Evolutionary conservation across 345 rosid genomes (phyloP), one percentile per base, ranked within the genome.

Genomic region (Linum tenue): DNA sequence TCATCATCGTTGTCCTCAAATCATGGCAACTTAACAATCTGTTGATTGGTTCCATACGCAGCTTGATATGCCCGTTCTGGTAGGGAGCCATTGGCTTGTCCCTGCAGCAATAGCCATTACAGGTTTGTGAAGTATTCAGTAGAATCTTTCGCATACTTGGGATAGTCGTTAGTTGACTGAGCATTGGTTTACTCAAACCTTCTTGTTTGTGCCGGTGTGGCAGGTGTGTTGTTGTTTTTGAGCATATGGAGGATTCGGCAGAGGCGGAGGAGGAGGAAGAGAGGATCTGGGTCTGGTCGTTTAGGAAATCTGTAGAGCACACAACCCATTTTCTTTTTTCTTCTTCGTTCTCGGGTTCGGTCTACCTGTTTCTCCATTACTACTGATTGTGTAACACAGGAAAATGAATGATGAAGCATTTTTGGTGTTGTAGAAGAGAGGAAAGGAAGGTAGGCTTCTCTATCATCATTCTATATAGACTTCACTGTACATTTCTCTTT

Each of bases 161-260:
- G 31, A 22, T 22, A 22, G 31, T 22, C 31, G 1, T 22, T 22
- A 22, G 31, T 22, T 22, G 31, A 22, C 31, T 22, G 31, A 22
- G 31, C 31, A 22, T 22, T 22, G 31, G 31, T 51, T 12, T 51
- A 55, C 4, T 55, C 15, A 37, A 3, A 55, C 55, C 8, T 71
- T 55, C 35, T 4, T 12, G 5, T 16, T 22, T 6, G 56, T 40
- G 22, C 76, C 55, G 14, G 65, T 75, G 64, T 57, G 14, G 55
- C 60, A 90, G 99, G 99, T 55, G 31, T 82, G 65, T 50, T 92
- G 65, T 65, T 92, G 53, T 40, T 92, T 55, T 43, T 78, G 67
- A 85, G 97, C 78, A 77, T 94, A 31, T 86, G 91, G 92, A 78
- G 96, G 71, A 79, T 90, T 69, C 78, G 86, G 39, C 99, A 88